These are phyloP conservation scores for Hyphopichia fennica DNA, from an alignment of 1,139 yeast species.

Conservation along the genomic window DNA sequence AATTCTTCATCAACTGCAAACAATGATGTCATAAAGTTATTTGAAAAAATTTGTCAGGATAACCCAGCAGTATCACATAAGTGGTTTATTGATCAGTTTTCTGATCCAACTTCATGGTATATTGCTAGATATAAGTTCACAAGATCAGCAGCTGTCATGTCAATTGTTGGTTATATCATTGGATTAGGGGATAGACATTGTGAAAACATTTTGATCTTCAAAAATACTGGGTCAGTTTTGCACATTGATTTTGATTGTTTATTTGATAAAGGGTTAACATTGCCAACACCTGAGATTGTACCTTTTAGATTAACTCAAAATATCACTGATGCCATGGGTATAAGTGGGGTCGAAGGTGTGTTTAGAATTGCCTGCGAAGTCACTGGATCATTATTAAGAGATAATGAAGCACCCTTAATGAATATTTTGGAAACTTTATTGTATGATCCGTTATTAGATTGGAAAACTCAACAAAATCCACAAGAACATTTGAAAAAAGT, in stretches of 20 bases:
- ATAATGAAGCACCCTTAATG: conserved; percentile 85
- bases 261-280: conserved; percentile 76
- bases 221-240: conserved; percentile 72
- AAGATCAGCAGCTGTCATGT: conserved; percentile 91
- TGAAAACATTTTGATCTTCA: conserved; percentile 79
- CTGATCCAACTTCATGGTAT: conserved; percentile 90
- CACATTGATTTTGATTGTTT: conserved; percentile 98
- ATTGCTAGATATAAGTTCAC: conserved; percentile 72
- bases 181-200: conserved; percentile 97
- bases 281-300: conserved; percentile 85
- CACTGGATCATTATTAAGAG: conserved; percentile 69
- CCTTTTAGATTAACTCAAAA: conserved; percentile 91
- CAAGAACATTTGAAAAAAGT: conserved; percentile 73
- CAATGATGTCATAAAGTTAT: conserved; percentile 25
- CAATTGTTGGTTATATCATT: conserved; percentile 89
- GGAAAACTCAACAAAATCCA: conserved; percentile 54
- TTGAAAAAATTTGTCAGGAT: conserved; percentile 29
- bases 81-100: conserved; percentile 87
- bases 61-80: conserved; percentile 78
- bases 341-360: conserved; percentile 86
- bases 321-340: conserved; percentile 89
- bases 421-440: conserved; percentile 89
- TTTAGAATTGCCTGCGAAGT: conserved; percentile 87
- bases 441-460: conserved; percentile 86
- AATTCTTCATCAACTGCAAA: conserved; percentile 16